Conservation (phyloP, 371 early-diverging fungal genomes). For the Mortierella sp. region DNA sequence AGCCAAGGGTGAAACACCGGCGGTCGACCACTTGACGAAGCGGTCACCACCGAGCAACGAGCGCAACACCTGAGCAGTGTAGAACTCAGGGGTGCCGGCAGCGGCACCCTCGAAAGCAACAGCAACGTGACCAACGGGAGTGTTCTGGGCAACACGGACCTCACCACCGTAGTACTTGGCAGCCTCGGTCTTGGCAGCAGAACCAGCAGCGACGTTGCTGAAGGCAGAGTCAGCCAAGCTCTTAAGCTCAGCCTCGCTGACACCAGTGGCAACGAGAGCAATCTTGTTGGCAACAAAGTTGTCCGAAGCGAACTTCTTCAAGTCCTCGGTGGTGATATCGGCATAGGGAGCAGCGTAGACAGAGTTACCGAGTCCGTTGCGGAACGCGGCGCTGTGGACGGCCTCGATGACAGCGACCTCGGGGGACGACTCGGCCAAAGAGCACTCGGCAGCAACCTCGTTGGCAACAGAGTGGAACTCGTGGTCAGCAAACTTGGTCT, state of each 20-base stretch:
- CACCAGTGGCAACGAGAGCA: conserved; percentile 89
- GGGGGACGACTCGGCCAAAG: conserved; percentile 75
- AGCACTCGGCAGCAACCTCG: conserved; percentile 76
- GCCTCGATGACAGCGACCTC: conserved; percentile 79
- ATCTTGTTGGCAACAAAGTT: conserved; percentile 79
- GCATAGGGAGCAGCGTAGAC: conserved; percentile 79
- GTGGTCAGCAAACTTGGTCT: conserved; percentile 87
- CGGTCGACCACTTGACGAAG: conserved; percentile 78
- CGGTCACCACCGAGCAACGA: conserved; percentile 84
- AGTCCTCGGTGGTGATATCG: conserved; percentile 68
- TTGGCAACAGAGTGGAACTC: conserved; percentile 85
- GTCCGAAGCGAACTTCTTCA: conserved; percentile 79
- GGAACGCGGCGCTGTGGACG: conserved; percentile 93
- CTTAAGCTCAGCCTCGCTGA: conserved; percentile 78
- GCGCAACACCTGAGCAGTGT: conserved; percentile 82
- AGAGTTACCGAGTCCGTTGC: conserved; percentile 95
- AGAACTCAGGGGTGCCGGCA: conserved; percentile 73
- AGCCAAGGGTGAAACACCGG: conserved; percentile 78
- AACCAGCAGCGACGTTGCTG: conserved; percentile 62
- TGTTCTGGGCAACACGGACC: conserved; percentile 68
- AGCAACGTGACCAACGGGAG: conserved; percentile 69
- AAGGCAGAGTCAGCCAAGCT: conserved; percentile 57
- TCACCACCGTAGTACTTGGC: conserved; percentile 90
- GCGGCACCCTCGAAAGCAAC: conserved; percentile 86
- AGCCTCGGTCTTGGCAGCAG: conserved; percentile 57